phyloP scores from a whole-genome alignment of 2,329 filamentous ascomycete species.

The Paecilomyces formosus region DNA sequence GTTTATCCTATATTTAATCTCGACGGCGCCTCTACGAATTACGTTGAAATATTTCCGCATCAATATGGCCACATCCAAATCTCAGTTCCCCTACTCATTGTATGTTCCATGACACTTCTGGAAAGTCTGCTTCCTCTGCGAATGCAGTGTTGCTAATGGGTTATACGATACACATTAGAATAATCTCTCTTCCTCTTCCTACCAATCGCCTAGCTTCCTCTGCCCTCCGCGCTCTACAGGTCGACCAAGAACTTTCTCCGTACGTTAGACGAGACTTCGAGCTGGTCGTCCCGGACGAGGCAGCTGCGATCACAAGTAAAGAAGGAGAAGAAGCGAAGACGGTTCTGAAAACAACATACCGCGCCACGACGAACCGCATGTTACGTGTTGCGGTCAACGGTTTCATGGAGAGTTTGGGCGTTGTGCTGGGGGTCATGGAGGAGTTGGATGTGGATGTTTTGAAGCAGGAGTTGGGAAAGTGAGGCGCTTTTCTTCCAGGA shows the following conservation, averaged over 20 bases:
- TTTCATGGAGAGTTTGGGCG: constrained; percentile 82
- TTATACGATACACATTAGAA: constrained; percentile 39
- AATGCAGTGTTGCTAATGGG: too few species aligned
- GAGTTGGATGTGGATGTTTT: constrained; percentile 82
- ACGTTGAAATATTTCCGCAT: background rate
- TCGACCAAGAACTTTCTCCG: constrained; percentile 83
- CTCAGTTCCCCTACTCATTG: constrained; percentile 33
- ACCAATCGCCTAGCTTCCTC: constrained; percentile 67
- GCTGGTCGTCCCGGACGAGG: constrained; percentile 33
- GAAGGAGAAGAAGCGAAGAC: constrained; percentile 32
- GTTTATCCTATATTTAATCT: background rate
- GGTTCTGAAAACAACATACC: constrained; percentile 68
- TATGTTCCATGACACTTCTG: constrained; percentile 10
- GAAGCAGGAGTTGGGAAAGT: constrained; percentile 25
- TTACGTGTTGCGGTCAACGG: constrained; percentile 91
- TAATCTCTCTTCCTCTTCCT: constrained; percentile 73
- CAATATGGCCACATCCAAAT: constrained; percentile 14
- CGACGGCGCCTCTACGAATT: background rate
- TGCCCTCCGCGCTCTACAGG: constrained; percentile 67
- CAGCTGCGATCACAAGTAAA: constrained; percentile 11
- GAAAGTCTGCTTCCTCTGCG: background rate
- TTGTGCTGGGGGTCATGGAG: constrained; percentile 84
- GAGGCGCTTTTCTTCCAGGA: constrained; percentile 3
- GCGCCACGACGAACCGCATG: constrained; percentile 91
- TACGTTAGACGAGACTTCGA: constrained; percentile 68